Evolutionary conservation across 2,329 filamentous ascomycete genomes (phyloP).

Genomic region (Alternaria sp.): DNA sequence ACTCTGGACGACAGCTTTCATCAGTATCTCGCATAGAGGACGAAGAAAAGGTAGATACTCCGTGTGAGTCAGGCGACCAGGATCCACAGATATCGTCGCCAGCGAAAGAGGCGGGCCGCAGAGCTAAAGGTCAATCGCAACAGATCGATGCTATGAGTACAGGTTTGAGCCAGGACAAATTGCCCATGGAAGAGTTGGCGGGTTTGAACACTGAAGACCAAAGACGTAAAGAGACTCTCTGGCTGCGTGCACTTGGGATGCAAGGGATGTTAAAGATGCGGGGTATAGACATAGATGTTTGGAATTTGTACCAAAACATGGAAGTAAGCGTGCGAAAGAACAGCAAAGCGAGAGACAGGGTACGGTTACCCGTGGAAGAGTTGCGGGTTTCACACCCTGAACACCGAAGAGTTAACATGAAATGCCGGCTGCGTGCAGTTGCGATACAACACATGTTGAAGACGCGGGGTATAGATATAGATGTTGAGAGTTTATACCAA

Average conservation of each 20-base stretch:
- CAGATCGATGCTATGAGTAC: not conserved
- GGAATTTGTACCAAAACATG: not conserved
- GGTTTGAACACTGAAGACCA: not conserved
- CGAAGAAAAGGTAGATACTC: not conserved
- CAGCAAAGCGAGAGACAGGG: too few species aligned
- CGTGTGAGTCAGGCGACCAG: not conserved
- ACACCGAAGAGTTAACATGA: too few species aligned
- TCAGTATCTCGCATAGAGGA: not conserved
- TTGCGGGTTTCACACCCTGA: too few species aligned
- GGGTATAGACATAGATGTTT: not conserved
- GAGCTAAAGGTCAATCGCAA: not conserved
- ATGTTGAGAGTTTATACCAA: too few species aligned
- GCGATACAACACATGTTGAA: too few species aligned
- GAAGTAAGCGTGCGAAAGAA: too few species aligned
- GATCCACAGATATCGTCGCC: not conserved
- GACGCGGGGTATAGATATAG: too few species aligned
- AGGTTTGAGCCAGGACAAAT: not conserved
- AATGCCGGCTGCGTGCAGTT: too few species aligned
- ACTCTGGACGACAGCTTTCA: not conserved
- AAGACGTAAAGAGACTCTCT: not conserved
- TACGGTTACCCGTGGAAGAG: too few species aligned
- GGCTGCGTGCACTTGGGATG: too few species aligned
- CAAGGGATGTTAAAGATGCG: too few species aligned
- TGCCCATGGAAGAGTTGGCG: not conserved
- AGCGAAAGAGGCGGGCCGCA: not conserved